Evolutionary conservation across 1,284 basidiomycete genomes (phyloP), one percentile per base, ranked within the genome.

Genomic region (Entoloma clypeatum): DNA sequence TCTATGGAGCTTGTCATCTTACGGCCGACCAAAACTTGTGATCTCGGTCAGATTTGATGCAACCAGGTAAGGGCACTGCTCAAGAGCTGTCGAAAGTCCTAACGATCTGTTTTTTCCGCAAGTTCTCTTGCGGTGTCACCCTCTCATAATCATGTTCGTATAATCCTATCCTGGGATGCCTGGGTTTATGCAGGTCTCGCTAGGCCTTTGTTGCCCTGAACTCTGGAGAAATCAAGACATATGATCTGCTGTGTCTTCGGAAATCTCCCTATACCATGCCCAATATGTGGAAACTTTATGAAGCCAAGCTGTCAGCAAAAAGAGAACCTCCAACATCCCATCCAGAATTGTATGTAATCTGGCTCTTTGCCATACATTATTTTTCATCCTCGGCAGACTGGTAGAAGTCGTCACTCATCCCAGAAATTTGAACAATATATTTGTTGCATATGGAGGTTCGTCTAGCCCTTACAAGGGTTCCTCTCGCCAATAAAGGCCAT

Each of bases 361-460:
- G 40, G 31, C 18, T 28, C 10, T 8, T 24, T 22, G 39, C 9
- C 24, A 7, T 17, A 22, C 23, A 18, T 40, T 35, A 13, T 19
- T 13, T 43, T 28, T 36, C 22, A 51, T 19, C n/a, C 36, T 22
- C 18, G 3, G 61, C 14, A 61, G 71, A 24, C 66, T 71, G 25
- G 55, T 86, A 7, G 87, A 89, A 43, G 58, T 81, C 10, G 71
- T 82, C 4, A 65, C 80, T 13, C 89, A 93, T 61, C 92, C 92
- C 2, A 71, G 87, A 42, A 81, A 95, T 56, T 61, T 94, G 28
- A 89, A 91, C 57, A 68, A 85, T 13, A 53, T 94, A 6, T 81
- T 95, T 36, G 69, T 95, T 18, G 89, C 81, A 2, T 94, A 92
- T 61, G 80, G 83, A 67, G 87, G 86, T 77, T 55, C 49, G 64